Evolutionary conservation across 495 filamentous ascomycete species (phyloP), one percentile per base, ranked within the genome.

Genomic region (Daldinia caldariorum): DNA sequence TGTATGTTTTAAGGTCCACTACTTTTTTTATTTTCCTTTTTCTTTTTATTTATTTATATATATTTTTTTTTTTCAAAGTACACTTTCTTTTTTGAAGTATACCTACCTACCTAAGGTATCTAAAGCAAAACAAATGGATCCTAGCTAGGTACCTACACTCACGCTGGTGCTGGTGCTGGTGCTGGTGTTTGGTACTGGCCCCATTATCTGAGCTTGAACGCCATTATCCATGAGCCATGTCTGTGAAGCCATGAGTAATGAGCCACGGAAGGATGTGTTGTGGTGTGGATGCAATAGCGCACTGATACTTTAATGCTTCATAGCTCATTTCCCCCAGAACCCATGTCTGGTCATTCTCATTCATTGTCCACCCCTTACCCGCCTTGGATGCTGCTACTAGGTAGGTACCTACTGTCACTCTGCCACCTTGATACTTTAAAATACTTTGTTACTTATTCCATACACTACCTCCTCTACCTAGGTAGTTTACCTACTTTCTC

Each of bases 221-320:
- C 56, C 56, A 59, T 59, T 31, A 59, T 59, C 56, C 56, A 59
- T 57, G 54, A 57, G 32, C 54, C 59, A 47, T 35, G 34, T 35
- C 34, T 5, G 6, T 35, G 34, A 35, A 47, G 43, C 43, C 20
- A 47, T 47, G 43, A 47, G 18, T 16, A 47, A 47, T 59, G 69
- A 67, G 65, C 70, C 70, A 64, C 70, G 70, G 70, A 73, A 73
- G 70, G 70, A 73, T 73, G 70, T 69, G 62, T 70, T 73, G 70
- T 69, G 70, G 70, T 73, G 70, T 73, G 70, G 70, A 66, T 70
- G 66, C 70, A 73, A 73, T 73, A 73, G 70, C 66, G 70, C 70
- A 73, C 66, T 73, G 70, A 73, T 70, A 62, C 62, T 66, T 73
- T 58, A 70, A 64, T 59, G 56, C 70, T 73, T 73, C 66, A 70